Evolutionary conservation across 1,139 yeast genomes (phyloP), one percentile per base, ranked within the genome.

Genomic region (Suhomyces atakaporum): DNA sequence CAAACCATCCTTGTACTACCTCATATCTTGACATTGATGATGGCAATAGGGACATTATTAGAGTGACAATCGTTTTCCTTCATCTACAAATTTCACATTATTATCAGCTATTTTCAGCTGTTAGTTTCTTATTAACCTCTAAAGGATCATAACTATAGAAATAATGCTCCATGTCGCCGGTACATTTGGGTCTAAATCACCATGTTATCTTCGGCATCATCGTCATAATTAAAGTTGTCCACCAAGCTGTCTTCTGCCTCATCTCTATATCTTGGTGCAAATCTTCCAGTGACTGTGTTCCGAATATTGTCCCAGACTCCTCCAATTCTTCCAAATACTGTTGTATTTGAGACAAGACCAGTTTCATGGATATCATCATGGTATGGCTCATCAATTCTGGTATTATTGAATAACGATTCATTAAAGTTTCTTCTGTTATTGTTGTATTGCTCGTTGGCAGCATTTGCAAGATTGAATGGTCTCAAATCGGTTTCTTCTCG

Each of bases 391-490:
- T 36, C 39, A 6, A 38, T 29, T 10, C 42, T 26, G 8, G 19
- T 27, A 7, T 21, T 29, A 4, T 27, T 30, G 34, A 22, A 42
- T 37, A 59, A 48, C 3, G 47, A 39, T 21, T 51, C 59, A 40
- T 62, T 53, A 44, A 65, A 65, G 3, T 41, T 44, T 22, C 54
- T 44, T 32, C 68, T 50, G 43, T 65, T 64, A 32, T 39, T 48
- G 25, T 65, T 60, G 41, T 66, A 64, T 39, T 63, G 66, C 20
- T 50, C 35, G 42, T 66, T 58, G 2, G 70, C 68, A 12, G 66
- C 63, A 20, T 40, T 43, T 2, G 58, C 40, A 18, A 62, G 50
- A 40, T 59, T 56, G 45, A 63, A 68, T 2, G 63, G 60, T 7
- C 73, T 47, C 27, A 62, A 47, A 25, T 44, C 44, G 15, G 36